phyloP scores from a whole-genome alignment of 306 rosid species.

The Boehmeria nivea region DNA sequence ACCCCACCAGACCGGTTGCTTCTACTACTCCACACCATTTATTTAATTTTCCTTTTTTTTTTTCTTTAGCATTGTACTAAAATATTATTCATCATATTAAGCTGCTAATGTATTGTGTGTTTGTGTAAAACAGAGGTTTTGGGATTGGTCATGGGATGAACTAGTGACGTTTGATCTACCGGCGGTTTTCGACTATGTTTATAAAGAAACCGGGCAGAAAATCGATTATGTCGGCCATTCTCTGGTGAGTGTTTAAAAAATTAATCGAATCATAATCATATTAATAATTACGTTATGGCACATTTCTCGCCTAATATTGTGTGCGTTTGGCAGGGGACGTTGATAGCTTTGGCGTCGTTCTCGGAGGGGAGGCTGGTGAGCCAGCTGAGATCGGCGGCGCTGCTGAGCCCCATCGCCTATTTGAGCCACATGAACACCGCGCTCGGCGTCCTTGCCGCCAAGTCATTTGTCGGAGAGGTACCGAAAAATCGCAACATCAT shows the following conservation, averaged over 20 bases:
- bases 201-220: slow-evolving; percentile 62
- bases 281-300: no score
- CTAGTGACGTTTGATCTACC: slow-evolving; percentile 68
- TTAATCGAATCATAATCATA: no score
- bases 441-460: slow-evolving; percentile 57
- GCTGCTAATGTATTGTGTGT: not conserved
- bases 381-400: slow-evolving; percentile 63
- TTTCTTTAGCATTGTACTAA: not conserved
- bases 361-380: slow-evolving; percentile 57
- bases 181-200: slow-evolving; percentile 61
- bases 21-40: not conserved
- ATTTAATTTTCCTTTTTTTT: not conserved
- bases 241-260: slow-evolving; percentile 30
- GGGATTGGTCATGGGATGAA: slow-evolving; percentile 94
- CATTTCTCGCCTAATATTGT: no score
- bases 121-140: slow-evolving; percentile 43
- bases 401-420: slow-evolving; percentile 78
- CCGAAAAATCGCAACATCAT: no score
- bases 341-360: slow-evolving; percentile 63
- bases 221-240: slow-evolving; percentile 86
- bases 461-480: slow-evolving; percentile 64
- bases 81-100: not conserved
- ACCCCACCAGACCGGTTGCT: slow-evolving; percentile 35
- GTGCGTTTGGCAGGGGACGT: slow-evolving; percentile 61
- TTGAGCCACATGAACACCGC: slow-evolving; percentile 65